Evolutionary conservation across 495 filamentous ascomycete genomes (phyloP).

Genomic region (Durotheca rogersii): DNA sequence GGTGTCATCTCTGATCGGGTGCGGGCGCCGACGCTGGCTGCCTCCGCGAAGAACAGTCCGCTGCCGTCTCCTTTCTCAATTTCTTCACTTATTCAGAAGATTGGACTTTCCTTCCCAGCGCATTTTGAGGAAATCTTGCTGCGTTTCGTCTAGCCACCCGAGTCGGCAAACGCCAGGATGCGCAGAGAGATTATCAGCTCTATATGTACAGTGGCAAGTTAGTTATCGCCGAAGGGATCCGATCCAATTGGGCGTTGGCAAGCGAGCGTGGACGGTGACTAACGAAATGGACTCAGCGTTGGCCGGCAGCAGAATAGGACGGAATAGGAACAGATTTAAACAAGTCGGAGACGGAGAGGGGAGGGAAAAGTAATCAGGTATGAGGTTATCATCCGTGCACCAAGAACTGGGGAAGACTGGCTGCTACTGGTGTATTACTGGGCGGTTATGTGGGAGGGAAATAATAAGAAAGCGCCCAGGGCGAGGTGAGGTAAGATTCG

Average conservation of each 20-base stretch:
- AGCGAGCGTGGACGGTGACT: slow-evolving; percentile 6
- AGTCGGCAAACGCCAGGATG: slow-evolving; percentile 1
- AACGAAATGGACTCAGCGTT: not conserved
- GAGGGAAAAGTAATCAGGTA: too few species aligned
- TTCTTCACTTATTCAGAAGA: slow-evolving; percentile 20
- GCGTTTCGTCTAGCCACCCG: slow-evolving; percentile 7
- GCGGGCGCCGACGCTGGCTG: slow-evolving; percentile 17
- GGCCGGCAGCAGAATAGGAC: too few species aligned
- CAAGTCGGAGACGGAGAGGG: slow-evolving; percentile 1
- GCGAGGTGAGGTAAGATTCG: slow-evolving; percentile 13
- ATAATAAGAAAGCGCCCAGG: not conserved
- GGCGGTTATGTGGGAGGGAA: not conserved
- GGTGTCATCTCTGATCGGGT: slow-evolving; percentile 32
- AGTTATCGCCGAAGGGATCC: slow-evolving; percentile 6
- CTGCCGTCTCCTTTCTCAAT: slow-evolving; percentile 19
- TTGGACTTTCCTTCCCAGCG: slow-evolving; percentile 9
- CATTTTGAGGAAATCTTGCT: slow-evolving; percentile 20
- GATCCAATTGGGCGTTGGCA: slow-evolving; percentile 5
- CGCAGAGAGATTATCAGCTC: slow-evolving; percentile 3
- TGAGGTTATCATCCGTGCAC: not conserved
- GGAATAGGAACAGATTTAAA: not conserved
- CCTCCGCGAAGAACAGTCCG: slow-evolving; percentile 15
- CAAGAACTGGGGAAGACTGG: not conserved
- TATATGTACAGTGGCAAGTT: slow-evolving; percentile 7
- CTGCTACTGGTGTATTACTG: too few species aligned